Percentiles rank a stretch among this genome's conserved stretches.
Evolutionary conservation across 1,139 yeast species (phyloP).

Genomic region (Suhomyces choctaworum): DNA sequence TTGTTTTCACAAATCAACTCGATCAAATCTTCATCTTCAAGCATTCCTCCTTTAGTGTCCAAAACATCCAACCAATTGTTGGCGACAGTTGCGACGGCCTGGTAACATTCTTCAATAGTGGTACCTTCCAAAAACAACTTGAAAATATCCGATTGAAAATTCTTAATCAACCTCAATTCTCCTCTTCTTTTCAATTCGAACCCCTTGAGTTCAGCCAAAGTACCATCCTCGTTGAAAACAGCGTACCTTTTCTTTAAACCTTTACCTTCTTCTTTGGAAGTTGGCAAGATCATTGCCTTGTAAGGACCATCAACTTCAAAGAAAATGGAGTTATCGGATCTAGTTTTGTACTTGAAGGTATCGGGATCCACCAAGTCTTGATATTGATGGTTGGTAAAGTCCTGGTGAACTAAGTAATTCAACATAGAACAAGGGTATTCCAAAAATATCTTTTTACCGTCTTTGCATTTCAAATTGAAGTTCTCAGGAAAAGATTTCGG

Average conservation of each 20-base stretch:
- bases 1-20: conserved; percentile 95
- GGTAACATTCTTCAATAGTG: conserved; percentile 76
- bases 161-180: conserved; percentile 88
- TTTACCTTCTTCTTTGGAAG: conserved; percentile 96
- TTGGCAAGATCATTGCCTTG: conserved; percentile 94
- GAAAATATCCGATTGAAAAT: conserved; percentile 93
- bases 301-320: conserved; percentile 99
- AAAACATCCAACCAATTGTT: conserved; percentile 94
- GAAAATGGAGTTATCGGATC: conserved; percentile 90
- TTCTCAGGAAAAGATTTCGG: conserved; percentile 94
- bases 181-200: conserved; percentile 97
- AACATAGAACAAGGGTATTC: conserved; percentile 98
- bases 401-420: conserved; percentile 86
- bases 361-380: conserved; percentile 78
- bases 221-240: conserved; percentile 92
- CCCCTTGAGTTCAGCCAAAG: conserved; percentile 93
- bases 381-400: conserved; percentile 92
- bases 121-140: conserved; percentile 86
- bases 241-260: conserved; percentile 96
- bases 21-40: conserved; percentile 92
- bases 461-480: conserved; percentile 64
- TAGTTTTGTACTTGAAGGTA: conserved; percentile 67
- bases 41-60: conserved; percentile 80
- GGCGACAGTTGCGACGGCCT: conserved; percentile 88
- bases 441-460: conserved; percentile 74